Base-by-base conservation (phyloP, 1,139 yeast species). In the Kurtzmaniella quercitrusa region DNA sequence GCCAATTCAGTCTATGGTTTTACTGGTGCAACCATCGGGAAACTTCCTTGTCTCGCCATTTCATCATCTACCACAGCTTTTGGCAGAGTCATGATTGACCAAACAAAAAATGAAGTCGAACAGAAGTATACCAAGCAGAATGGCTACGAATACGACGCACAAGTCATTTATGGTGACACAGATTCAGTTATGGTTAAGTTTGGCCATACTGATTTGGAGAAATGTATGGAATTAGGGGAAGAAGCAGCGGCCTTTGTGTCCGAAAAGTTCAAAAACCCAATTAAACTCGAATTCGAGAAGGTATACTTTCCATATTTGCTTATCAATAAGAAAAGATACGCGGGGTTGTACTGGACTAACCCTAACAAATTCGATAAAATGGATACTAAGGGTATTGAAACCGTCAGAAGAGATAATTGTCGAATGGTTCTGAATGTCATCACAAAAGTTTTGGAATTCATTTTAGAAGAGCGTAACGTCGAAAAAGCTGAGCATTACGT, bases 181-280 rank as follows among this genome's bases (percentile, higher is more conserved):
- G 99, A 94, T 77, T 94, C 98, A 7, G 99, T 94, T 15, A 94
- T 94, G 98, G 97, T 94, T 39, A 90, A 89, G 58, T 94, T 94
- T 68, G 99, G 99, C 1, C 80, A 83, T 36, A 68, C 72, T n/a
- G 96, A 90, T 57, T 63, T 93, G 48, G 81, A 73, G 46, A 85
- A 86, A 27, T 88, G 96, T 54, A 94, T 94, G 98, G 76, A 78
- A 46, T 61, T 90, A 45, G 99, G 98, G 2, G 85, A 89, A 54
- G 96, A 91, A 58, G 98, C 98, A 0, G 99, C 99, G 0, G 86
- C 75, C 6, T 82, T 65, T 52, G 98, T 94, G 3, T 89, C 98
- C 0, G 74, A 81, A 1, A 73, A 79, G 47, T 94, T 94, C 62
- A 73, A 81, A 44, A 74, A 82, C 38, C 99, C 99, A 1, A 93